phyloP scores from a whole-genome alignment of 495 filamentous ascomycete species.

The Tetracladium marchalianum region DNA sequence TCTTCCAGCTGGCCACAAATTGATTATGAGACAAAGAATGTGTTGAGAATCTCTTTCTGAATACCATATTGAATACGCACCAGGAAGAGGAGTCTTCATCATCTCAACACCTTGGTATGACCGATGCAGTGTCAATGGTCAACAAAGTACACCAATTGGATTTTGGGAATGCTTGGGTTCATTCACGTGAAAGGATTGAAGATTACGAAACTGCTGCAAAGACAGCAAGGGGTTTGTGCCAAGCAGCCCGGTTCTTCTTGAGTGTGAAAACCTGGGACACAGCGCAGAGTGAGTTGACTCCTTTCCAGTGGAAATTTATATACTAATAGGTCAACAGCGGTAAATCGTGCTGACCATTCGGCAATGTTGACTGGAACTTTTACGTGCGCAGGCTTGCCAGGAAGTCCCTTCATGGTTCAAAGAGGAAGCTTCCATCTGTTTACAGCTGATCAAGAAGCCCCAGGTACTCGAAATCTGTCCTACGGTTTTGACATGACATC shows the following conservation, averaged over 20 bases:
- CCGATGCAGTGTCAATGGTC: conserved; percentile 27
- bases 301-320: conserved; percentile 2
- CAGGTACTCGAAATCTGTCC: conserved; percentile 47
- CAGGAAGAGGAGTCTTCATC: conserved; percentile 19
- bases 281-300: conserved; percentile 18
- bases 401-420: conserved; percentile 50
- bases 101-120: conserved; percentile 15
- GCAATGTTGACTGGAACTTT: conserved; percentile 55
- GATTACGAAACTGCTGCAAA: conserved; percentile 47
- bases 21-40: conserved; percentile 39
- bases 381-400: conserved; percentile 43
- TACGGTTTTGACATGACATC: conserved; percentile 53
- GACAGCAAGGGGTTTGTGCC: conserved; percentile 38
- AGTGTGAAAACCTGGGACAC: conserved; percentile 46
- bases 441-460: conserved; percentile 36
- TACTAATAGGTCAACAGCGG: conserved; percentile 7
- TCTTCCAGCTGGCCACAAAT: conserved; percentile 28
- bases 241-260: conserved; percentile 49
- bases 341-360: conserved; percentile 36
- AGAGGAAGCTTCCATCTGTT: conserved; percentile 50
- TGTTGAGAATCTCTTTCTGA: conserved; percentile 27
- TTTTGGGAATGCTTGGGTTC: conserved; percentile 55
- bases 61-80: conserved; percentile 8
- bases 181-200: conserved; percentile 42
- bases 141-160: conserved; percentile 31